Evolutionary conservation across 306 rosid genomes (phyloP).

Genomic region (Ceratonia siliqua): DNA sequence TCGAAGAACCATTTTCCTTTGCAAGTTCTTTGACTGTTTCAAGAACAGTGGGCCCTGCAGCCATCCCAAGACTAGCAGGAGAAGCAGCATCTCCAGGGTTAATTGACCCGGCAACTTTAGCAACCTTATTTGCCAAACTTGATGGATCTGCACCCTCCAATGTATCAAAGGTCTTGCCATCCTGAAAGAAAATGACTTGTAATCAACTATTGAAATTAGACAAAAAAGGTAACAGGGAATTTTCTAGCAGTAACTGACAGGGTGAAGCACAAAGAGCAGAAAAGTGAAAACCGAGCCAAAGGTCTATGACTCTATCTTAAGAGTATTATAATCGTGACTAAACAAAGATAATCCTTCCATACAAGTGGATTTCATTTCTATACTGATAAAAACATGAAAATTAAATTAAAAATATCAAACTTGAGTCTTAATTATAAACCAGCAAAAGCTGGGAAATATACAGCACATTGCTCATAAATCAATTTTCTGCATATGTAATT

Average conservation of each 20-base stretch:
- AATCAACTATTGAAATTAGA: constrained; percentile 20
- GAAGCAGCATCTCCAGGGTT: constrained; percentile 79
- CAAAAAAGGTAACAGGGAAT: background rate
- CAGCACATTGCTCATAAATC: background rate
- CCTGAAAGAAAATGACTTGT: constrained; percentile 49
- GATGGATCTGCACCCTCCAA: constrained; percentile 99
- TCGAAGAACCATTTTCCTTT: constrained; percentile 58
- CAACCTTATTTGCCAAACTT: constrained; percentile 92
- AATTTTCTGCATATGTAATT: background rate
- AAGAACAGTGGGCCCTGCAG: constrained; percentile 73
- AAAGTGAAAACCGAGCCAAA: background rate
- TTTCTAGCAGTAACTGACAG: constrained; percentile 7
- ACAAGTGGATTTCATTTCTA: background rate
- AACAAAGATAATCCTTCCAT: background rate
- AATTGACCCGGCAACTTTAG: constrained; percentile 76
- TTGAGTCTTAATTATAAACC: background rate
- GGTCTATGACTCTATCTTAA: background rate
- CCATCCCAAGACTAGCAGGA: constrained; percentile 93
- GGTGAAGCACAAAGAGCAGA: background rate
- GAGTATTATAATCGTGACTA: background rate
- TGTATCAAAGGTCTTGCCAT: constrained; percentile 77
- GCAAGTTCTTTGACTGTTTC: constrained; percentile 78
- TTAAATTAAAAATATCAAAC: background rate
- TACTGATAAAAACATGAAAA: background rate
- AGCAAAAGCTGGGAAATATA: constrained; percentile 11